phyloP scores from a whole-genome alignment of 352 stramenopile genomes.

The Aphanomyces stellatus region DNA sequence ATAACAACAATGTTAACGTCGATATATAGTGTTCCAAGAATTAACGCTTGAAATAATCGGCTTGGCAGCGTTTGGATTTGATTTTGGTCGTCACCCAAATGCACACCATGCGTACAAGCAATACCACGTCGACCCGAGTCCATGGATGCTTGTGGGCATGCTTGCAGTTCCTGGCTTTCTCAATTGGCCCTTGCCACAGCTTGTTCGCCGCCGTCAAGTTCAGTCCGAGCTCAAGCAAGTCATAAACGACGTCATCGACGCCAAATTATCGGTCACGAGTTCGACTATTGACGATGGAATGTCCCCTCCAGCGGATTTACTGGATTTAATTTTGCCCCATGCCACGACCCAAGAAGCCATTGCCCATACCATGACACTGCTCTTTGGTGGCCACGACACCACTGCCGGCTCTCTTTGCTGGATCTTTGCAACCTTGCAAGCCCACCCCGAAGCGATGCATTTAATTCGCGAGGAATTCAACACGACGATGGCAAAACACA shows the following conservation, averaged over 20 bases:
- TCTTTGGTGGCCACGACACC: conserved; percentile 19
- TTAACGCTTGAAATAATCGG: not conserved
- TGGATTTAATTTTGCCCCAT: not conserved
- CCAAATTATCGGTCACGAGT: not conserved
- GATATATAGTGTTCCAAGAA: not conserved
- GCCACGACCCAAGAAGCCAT: not conserved
- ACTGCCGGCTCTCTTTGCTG: not conserved
- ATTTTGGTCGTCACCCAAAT: not conserved
- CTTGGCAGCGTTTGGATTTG: not conserved
- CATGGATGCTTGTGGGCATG: not conserved
- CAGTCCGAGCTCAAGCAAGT: not conserved
- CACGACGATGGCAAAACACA: conserved; percentile 26
- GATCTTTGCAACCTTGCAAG: not conserved
- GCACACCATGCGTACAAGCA: not conserved
- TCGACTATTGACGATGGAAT: no score
- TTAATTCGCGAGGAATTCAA: conserved; percentile 24
- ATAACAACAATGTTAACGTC: not conserved
- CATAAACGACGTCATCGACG: not conserved
- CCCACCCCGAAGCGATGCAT: not conserved
- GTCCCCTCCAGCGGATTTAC: not conserved
- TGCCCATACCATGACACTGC: conserved; percentile 21
- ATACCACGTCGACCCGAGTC: not conserved
- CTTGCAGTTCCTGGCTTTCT: not conserved
- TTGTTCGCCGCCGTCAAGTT: not conserved
- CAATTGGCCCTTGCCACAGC: not conserved